Percentiles rank a stretch among this genome's conserved stretches.
Evolutionary conservation across 2,329 filamentous ascomycete genomes (phyloP).

Genomic region (Pseudogymnoascus sp.): DNA sequence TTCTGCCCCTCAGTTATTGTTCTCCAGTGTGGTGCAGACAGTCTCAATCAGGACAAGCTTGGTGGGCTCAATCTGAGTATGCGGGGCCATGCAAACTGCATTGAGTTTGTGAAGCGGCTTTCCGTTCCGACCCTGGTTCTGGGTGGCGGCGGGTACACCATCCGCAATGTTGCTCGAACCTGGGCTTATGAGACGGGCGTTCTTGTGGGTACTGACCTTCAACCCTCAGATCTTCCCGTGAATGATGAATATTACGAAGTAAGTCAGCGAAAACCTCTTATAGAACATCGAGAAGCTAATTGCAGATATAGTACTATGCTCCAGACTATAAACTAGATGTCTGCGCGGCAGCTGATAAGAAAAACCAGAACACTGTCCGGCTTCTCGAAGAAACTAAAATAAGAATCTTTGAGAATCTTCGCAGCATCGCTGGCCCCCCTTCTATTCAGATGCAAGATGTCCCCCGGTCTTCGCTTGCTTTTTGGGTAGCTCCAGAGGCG

Average conservation of each 20-base stretch:
- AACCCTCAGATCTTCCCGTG: conserved; percentile 68
- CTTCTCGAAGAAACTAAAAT: conserved; percentile 78
- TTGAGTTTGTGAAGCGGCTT: conserved; percentile 84
- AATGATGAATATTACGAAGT: conserved; percentile 92
- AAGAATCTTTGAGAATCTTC: conserved; percentile 76
- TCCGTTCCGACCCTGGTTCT: conserved; percentile 80
- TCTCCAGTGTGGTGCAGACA: conserved; percentile 92
- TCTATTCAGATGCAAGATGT: conserved; percentile 87
- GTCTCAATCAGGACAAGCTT: conserved; percentile 84
- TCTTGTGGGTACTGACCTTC: conserved; percentile 76
- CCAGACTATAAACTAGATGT: conserved; percentile 89
- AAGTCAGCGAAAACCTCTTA: background rate
- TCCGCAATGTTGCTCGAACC: conserved; percentile 93
- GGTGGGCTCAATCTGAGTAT: conserved; percentile 98
- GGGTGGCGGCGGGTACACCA: conserved; percentile 93
- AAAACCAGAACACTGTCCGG: conserved; percentile 80
- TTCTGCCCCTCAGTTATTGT: conserved; percentile 90
- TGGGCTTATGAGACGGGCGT: conserved; percentile 97
- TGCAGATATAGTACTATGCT: conserved; percentile 63
- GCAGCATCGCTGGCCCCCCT: conserved; percentile 77
- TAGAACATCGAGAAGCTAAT: background rate
- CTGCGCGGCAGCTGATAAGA: conserved; percentile 73
- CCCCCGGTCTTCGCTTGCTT: conserved; percentile 55
- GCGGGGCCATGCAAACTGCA: conserved; percentile 89
- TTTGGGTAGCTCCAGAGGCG: conserved; percentile 56